Evolutionary conservation across 2,329 filamentous ascomycete species (phyloP).

Genomic region (Penicillium hesseltinei): DNA sequence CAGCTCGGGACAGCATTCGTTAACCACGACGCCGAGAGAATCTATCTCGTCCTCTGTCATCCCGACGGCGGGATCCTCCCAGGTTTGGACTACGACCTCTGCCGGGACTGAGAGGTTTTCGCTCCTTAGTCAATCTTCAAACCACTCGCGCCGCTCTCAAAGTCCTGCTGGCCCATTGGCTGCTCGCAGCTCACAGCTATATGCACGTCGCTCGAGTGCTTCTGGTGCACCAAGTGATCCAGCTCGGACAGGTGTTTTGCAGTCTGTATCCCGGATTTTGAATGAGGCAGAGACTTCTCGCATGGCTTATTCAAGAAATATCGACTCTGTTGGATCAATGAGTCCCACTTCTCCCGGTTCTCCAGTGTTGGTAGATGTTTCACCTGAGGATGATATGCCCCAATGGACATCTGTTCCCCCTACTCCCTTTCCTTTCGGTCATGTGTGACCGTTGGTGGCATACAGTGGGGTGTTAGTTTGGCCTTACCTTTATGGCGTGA

Average conservation of each 20-base stretch:
- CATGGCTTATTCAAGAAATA: background rate
- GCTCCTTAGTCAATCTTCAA: background rate
- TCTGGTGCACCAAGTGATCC: slow-evolving; percentile 10
- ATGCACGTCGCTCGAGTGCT: slow-evolving; percentile 1
- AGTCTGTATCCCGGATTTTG: background rate
- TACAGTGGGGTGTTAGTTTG: background rate
- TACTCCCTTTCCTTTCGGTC: background rate
- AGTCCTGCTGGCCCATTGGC: background rate
- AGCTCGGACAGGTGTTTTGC: background rate
- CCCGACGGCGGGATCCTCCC: slow-evolving; percentile 11
- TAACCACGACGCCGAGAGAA: background rate
- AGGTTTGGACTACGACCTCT: slow-evolving; percentile 12
- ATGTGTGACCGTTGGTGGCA: background rate
- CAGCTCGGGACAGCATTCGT: background rate
- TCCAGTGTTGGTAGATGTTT: background rate
- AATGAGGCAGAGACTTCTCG: background rate
- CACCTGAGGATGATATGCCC: background rate
- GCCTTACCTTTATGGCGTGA: background rate
- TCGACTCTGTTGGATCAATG: background rate
- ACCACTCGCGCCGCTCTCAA: background rate
- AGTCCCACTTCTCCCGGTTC: background rate
- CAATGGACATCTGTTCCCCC: background rate
- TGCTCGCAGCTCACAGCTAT: background rate
- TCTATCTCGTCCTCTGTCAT: slow-evolving; percentile 2
- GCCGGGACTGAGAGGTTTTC: background rate